Evolutionary conservation across 1,284 basidiomycete species (phyloP), one percentile per base, ranked within the genome.

Genomic region (Sanghuangporus sanghuang): DNA sequence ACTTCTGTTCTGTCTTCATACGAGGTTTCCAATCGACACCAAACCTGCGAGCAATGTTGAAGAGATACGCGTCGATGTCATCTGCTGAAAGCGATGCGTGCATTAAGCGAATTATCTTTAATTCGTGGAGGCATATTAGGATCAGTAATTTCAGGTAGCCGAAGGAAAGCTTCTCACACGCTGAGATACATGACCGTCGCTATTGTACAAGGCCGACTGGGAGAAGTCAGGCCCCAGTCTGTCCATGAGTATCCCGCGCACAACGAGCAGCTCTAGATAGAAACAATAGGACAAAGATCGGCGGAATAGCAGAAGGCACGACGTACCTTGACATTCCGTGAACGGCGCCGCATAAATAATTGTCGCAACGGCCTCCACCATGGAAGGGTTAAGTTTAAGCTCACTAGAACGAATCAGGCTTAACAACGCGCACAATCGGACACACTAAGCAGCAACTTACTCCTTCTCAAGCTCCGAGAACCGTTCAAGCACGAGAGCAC

Each of bases 301-400:
- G 14, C 3, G 32, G 40, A 16, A 6, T 23, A 27, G 32, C 46
- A 67, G 42, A 23, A 40, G 64, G 14, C 62, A 59, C 61, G 42
- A 50, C 18, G 38, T 57, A 86, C 89, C 89, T 81, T 80, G 85
- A 6, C 77, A 83, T 44, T 84, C 82, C 4, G 81, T 73, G 54
- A 80, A 78, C 21, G 83, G 80, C 2, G 84, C 81, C 14, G 86
- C 82, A 68, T 80, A 85, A 62, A 90, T 84, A 64, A 91, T 80
- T 62, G 80, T 88, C 5, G 85, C 84, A 21, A 82, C 82, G 35
- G 89, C 87, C 72, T 90, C 88, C 18, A 82, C 70, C 12, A 86
- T 71, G 49, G 75, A 70, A 4, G 85, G 82, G 46, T 67, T 54
- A 2, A 67, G 57, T 14, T 63, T 59, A n/a, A 65, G 57, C 80